A percentile compares a stretch with the other conserved stretches of the same genome.
Evolutionary conservation across 2,329 filamentous ascomycete species (phyloP).

Genomic region (Fonsecaea monophora): DNA sequence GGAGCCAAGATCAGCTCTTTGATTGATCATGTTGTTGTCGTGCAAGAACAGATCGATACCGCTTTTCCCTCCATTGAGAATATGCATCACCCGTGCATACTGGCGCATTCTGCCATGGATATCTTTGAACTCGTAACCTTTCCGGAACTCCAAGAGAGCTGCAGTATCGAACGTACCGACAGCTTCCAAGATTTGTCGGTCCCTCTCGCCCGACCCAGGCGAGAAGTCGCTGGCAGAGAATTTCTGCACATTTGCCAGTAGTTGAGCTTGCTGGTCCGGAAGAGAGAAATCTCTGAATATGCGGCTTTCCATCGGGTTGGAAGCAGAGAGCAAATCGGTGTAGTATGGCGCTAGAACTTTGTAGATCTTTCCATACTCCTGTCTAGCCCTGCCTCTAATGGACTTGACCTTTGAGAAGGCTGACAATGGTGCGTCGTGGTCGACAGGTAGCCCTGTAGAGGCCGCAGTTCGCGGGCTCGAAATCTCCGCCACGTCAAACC

Average conservation of each 20-base stretch:
- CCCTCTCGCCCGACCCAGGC: conserved; percentile 72
- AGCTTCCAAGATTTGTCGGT: conserved; percentile 76
- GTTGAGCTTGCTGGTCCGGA: conserved; percentile 87
- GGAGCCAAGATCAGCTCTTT: conserved; percentile 73
- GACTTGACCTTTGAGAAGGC: conserved; percentile 76
- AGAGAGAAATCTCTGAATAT: conserved; percentile 87
- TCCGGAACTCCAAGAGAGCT: conserved; percentile 88
- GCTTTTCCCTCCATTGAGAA: conserved; percentile 78
- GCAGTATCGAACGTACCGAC: conserved; percentile 86
- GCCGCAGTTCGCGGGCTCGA: conserved; percentile 47
- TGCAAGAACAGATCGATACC: conserved; percentile 86
- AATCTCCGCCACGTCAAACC: conserved; percentile 79
- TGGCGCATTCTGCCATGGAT: conserved; percentile 86
- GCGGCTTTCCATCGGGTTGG: conserved; percentile 70
- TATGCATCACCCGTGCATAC: conserved; percentile 84
- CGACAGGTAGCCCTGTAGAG: conserved; percentile 50
- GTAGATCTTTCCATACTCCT: conserved; percentile 91
- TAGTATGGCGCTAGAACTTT: conserved; percentile 89
- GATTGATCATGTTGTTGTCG: conserved; percentile 82
- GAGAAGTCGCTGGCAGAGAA: conserved; percentile 85
- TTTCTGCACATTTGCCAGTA: conserved; percentile 78
- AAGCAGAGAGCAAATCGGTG: conserved; percentile 75
- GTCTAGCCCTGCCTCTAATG: conserved; percentile 80
- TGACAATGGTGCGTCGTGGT: conserved; percentile 70
- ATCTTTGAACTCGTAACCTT: conserved; percentile 87